These are phyloP conservation scores for Trichomonas tenax DNA, from an alignment of 208 protist genomes.

Conservation along the genomic window DNA sequence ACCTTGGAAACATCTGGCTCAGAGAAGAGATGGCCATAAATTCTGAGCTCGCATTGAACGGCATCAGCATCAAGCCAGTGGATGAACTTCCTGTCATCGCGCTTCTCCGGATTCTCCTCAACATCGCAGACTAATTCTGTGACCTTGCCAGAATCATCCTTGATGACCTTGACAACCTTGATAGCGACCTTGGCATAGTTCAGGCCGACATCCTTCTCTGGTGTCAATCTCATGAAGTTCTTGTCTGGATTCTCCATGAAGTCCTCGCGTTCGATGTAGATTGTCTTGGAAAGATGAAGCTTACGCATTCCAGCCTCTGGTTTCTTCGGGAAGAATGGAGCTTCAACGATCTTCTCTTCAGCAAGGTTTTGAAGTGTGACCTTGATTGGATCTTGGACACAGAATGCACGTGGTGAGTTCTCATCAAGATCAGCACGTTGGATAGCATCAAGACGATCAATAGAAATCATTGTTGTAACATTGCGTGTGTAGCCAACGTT, in stretches of 20 bases:
- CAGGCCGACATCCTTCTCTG: not conserved
- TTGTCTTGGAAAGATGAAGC: slow-evolving; percentile 61
- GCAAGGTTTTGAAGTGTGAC: slow-evolving; percentile 28
- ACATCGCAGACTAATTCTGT: not conserved
- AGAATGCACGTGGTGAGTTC: slow-evolving; percentile 28
- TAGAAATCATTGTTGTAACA: slow-evolving; percentile 20
- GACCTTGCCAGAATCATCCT: not conserved
- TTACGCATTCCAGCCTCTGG: slow-evolving; percentile 54
- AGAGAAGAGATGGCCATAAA: slow-evolving; percentile 57
- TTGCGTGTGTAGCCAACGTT: slow-evolving; percentile 35
- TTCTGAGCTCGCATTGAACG: slow-evolving; percentile 41
- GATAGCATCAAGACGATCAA: slow-evolving; percentile 26
- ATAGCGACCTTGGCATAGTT: slow-evolving; percentile 8
- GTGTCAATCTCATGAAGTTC: not conserved
- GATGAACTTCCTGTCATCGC: not conserved
- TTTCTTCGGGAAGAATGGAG: slow-evolving; percentile 77
- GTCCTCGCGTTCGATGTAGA: slow-evolving; percentile 91
- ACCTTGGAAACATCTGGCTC: slow-evolving; percentile 30
- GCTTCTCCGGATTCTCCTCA: not conserved
- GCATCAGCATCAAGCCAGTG: slow-evolving; percentile 51
- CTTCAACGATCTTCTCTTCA: slow-evolving; percentile 46
- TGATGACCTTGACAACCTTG: slow-evolving; percentile 14
- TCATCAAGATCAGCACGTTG: slow-evolving; percentile 33
- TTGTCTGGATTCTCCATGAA: slow-evolving; percentile 52
- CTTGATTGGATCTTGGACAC: slow-evolving; percentile 37